Evolutionary conservation across 2,329 filamentous ascomycete species (phyloP), one percentile per base, ranked within the genome.

Genomic region (Fusarium denticulatum): DNA sequence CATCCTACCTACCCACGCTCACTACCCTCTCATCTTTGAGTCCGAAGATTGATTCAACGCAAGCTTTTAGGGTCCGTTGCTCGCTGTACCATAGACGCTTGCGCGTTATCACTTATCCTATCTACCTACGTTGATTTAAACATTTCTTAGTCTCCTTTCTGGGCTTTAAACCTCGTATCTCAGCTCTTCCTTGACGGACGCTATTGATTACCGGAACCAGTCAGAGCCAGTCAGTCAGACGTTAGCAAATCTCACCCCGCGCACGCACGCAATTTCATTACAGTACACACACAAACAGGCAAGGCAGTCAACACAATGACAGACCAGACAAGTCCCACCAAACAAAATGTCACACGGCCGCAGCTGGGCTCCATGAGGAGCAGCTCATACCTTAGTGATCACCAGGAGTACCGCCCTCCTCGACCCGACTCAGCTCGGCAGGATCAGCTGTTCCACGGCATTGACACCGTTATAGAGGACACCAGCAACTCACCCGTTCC

Each of bases 391-490:
- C 83, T 91, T 64, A 86, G 86, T 79, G 89, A 91, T 73, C 88
- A 91, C 77, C 89, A 91, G 80, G 88, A 91, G 77, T 90, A 90
- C 73, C 88, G 89, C 55, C 87, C 88, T 36, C 88, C 88, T 16
- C 82, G 83, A 68, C 84, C 84, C 46, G 89, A 90, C 37, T 84
- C 83, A 61, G 87, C 88, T 16, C 82, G 83, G 67, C 85, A 85
- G 52, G 89, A 90, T 34, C 84, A 83, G 59, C 28, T 64, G 24
- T 78, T 77, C 79, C 89, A 89, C 71, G 89, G 89, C 70, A 92
- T 92, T 75, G 90, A 92, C 78, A 90, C 89, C 50, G 89, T 92
- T 22, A 87, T 92, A 58, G 90, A 92, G 79, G 87, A 89, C 67
- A 77, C 86, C 37, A 65, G 82, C 83, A 68, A 80, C 80, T 36